Base-by-base conservation (phyloP, 768 basidiomycete genomes). In the Lentinula raphanica region DNA sequence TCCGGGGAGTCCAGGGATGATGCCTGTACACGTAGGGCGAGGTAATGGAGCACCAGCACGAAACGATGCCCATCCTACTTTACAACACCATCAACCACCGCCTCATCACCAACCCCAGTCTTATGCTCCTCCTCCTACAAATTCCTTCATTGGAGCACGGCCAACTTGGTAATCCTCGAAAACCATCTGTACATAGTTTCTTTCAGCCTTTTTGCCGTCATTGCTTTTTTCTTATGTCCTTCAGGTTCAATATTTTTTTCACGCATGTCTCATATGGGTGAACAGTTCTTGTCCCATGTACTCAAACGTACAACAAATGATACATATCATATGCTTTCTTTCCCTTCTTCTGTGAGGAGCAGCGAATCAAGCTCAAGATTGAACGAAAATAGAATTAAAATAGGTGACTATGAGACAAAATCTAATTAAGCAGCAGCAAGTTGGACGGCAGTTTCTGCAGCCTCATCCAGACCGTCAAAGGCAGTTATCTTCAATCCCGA, bases 401-500 rank as follows among this genome's bases (percentile, higher is more conserved):
- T 21, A 28, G 21, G 32, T 11, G 28, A 25, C 11, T 39, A 39
- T 15, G 28, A 21, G 2, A 4, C 39, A 31, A 17, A 44, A 56
- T 4, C 59, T 59, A 62, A 70, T 74, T 81, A 83, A 68, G 68
- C 70, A 55, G 68, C 70, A 55, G 88, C 87, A 49, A 92, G 71
- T 71, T 88, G 73, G 48, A 88, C 91, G 45, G 92, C 92, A 60
- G 83, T 81, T 68, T 86, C 79, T 17, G 92, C 93, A 59, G 96
- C 96, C 61, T 94, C 91, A 66, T 98, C 97, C 27, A 98, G 81
- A 64, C 87, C 84, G 65, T 98, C 96, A 71, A 91, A 95, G 35
- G 97, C 84, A 69, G 88, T 85, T 68, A 99, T 99, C 76, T 93
- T 90, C 64, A 98, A 74, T 27, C 94, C 94, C 32, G 92, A 95